Percentiles rank a stretch among this genome's conserved stretches.
Conservation (phyloP, 805 yeast species). For the Metschnikowia corniflorae region DNA sequence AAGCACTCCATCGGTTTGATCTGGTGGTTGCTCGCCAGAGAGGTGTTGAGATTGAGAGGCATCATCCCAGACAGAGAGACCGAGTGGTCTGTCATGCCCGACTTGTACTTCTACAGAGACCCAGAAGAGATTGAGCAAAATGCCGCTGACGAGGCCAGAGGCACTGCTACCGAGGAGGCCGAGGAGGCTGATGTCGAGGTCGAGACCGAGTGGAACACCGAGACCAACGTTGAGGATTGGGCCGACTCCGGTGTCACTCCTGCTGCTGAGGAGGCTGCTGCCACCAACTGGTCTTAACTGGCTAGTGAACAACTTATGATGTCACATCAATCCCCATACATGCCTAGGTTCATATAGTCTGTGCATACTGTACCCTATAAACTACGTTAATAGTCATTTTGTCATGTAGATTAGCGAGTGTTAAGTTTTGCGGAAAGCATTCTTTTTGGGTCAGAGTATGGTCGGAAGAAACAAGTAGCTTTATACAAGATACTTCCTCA, state of each 20-base stretch:
- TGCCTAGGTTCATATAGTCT: conserved; percentile 19
- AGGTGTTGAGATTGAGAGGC: conserved; percentile 98
- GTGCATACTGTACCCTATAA: conserved; percentile 22
- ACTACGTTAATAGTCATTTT: conserved; percentile 21
- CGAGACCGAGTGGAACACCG: conserved; percentile 53
- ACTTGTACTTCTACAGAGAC: conserved; percentile 99
- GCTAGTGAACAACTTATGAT: conserved; percentile 13
- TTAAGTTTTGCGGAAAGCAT: too few species aligned
- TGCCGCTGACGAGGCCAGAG: conserved; percentile 53
- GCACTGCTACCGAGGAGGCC: conserved; percentile 48
- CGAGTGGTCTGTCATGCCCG: conserved; percentile 99
- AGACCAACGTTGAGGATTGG: conserved; percentile 65
- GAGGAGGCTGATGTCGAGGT: conserved; percentile 63
- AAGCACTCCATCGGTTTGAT: conserved; percentile 99
- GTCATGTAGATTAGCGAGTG: too few species aligned
- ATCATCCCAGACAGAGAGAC: conserved; percentile 92
- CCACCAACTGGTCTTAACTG: conserved; percentile 39
- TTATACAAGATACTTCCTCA: too few species aligned
- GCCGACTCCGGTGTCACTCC: conserved; percentile 52
- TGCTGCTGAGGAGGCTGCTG: conserved; percentile 76
- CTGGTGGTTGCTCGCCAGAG: conserved; percentile 99
- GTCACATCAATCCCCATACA: conserved; percentile 15
- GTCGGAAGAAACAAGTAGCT: too few species aligned
- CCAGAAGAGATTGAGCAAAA: conserved; percentile 96
- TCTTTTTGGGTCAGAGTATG: too few species aligned